Base-by-base conservation (phyloP, 306 rosid species). In the Cucumis hystrix region DNA sequence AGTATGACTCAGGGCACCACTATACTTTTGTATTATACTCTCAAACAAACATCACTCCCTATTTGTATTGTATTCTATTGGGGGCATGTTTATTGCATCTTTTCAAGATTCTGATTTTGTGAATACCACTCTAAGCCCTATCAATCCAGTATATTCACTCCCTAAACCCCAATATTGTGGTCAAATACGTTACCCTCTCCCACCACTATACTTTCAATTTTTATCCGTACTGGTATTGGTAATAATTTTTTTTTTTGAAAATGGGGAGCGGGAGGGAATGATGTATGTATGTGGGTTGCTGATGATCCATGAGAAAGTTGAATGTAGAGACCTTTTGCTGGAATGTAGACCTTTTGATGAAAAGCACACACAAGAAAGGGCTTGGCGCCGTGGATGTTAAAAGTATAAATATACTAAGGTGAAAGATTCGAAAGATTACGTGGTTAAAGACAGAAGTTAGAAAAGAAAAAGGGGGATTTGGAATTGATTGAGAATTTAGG, bases 41-140 rank as follows among this genome's bases (percentile, higher is more conserved):
- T 33, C 37, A 33, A 33, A 33, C 37, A 33, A 33, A 33, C 37
- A 33, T 33, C 37, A 33, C 37, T 33, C 25, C 25, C 37, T 33
- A 33, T 33, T 33, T 33, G 37, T 33, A 33, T 4, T 33, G 37
- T 33, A 33, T 33, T 33, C 74, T 10, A 68, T 40, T 23, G 56
- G 74, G 56, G 74, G 56, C 56, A 68, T 68, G 18, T 68, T 68
- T 68, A 17, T 21, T 68, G 74, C 74, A 43, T 68, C 74, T 68
- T 68, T 68, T 68, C 7, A 23, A 41, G 56, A 41, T 67, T 41
- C 55, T 41, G 5, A 41, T 67, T 39, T 28, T 25, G 18, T 12
- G 8, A 47, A 60, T 25, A 11, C 66, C 66, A 23, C 39, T 60
- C 66, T 18, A 25, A 60, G 14, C 7, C 65, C 17, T 20, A 18